Evolutionary conservation across 768 basidiomycete species (phyloP).

Genomic region (Xerocomus spinulosus): DNA sequence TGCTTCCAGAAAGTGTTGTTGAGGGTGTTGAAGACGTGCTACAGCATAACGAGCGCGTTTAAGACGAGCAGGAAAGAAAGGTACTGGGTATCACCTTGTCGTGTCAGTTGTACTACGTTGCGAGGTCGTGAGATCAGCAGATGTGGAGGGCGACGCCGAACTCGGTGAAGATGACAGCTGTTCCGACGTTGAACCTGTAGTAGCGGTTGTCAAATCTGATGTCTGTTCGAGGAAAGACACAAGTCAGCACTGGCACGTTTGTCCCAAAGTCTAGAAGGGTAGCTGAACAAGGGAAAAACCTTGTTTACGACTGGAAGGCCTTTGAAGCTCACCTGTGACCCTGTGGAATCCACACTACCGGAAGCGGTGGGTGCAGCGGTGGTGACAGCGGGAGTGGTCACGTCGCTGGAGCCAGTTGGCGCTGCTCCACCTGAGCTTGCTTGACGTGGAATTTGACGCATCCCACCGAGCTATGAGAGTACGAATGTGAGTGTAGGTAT

Average conservation of each 20-base stretch:
- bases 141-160: neutral
- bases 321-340: neutral
- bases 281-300: neutral
- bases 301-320: no score
- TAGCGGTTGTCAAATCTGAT: neutral
- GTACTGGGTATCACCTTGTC: constrained; percentile 8
- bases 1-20: neutral
- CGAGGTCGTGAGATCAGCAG: neutral
- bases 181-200: neutral
- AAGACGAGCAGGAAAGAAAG: neutral
- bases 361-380: neutral
- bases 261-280: neutral
- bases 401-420: neutral
- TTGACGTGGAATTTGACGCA: neutral
- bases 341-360: neutral
- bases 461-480: neutral
- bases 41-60: neutral
- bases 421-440: neutral
- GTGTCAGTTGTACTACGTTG: constrained; percentile 7
- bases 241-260: neutral
- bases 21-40: constrained; percentile 5
- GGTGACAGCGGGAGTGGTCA: neutral
- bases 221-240: neutral
- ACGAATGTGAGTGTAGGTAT: neutral
- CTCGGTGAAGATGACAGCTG: neutral